These are phyloP conservation scores for Psilocybe tampanensis DNA, from an alignment of 768 basidiomycete species.

Conservation along the genomic window DNA sequence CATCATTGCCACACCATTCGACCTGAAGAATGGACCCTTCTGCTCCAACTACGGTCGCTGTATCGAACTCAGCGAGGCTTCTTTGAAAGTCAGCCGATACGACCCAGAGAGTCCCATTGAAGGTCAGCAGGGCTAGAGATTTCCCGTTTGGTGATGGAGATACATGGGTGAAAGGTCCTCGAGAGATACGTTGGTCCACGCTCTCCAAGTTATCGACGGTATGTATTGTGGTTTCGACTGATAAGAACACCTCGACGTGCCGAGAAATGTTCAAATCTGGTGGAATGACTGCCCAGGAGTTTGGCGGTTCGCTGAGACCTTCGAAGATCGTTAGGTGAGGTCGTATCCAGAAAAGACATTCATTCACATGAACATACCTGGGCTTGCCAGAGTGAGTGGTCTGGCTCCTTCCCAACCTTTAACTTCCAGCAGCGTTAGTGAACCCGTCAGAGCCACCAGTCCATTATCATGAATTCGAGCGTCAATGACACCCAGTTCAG, in stretches of 20 bases:
- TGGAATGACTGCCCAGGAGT: conserved; percentile 87
- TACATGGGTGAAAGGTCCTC: conserved; percentile 88
- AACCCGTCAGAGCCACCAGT: conserved; percentile 81
- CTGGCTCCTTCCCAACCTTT: conserved; percentile 86
- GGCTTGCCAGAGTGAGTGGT: conserved; percentile 70
- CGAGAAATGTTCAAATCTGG: conserved; percentile 88
- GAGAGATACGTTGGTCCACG: conserved; percentile 83
- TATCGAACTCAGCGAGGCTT: conserved; percentile 86
- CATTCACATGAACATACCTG: conserved; percentile 59
- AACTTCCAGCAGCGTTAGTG: conserved; percentile 78
- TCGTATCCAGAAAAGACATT: not conserved
- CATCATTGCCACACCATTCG: conserved; percentile 97
- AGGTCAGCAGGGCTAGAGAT: conserved; percentile 82
- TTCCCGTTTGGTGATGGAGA: conserved; percentile 94
- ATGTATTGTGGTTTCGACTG: conserved; percentile 77
- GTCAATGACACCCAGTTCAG: conserved; percentile 81
- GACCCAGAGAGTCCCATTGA: conserved; percentile 78
- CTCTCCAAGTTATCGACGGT: conserved; percentile 88
- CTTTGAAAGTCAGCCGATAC: conserved; percentile 94
- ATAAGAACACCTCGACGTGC: conserved; percentile 88
- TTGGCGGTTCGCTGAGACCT: conserved; percentile 80
- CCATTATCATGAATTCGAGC: conserved; percentile 88
- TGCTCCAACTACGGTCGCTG: conserved; percentile 51
- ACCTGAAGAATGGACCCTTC: conserved; percentile 69
- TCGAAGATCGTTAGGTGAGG: conserved; percentile 3